Evolutionary conservation across 1,284 basidiomycete species (phyloP), one percentile per base, ranked within the genome.

Genomic region (Boletus hoseneyae): DNA sequence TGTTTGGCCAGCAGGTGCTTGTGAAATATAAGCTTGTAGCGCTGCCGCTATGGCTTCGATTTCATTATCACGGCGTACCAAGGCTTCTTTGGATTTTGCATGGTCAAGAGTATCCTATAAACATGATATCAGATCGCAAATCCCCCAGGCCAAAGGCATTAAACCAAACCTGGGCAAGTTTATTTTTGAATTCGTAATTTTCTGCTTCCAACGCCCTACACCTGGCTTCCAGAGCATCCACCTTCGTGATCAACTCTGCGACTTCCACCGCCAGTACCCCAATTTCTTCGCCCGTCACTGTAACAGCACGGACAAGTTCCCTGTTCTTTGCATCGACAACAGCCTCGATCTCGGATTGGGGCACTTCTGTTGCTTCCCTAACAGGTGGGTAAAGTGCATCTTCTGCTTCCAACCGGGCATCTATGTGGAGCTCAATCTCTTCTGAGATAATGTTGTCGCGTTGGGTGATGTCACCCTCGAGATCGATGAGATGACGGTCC

Each of bases 391-490:
- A 66, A 25, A 62, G 51, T 16, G 53, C 45, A 3, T 54, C 58
- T 45, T 67, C 56, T 39, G 67, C 68, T 44, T 74, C 68, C 15
- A 73, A 45, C 42, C 67, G 63, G 29, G 52, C 57, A 15, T 72
- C 67, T 23, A 80, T 62, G 15, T 58, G 63, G 35, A 67, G 66
- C 11, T 73, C 70, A 16, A 80, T 60, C 48, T 74, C 69, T 10
- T 70, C 67, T 3, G 61, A 49, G 4, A 74, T 27, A 12, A 72
- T 61, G 12, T 51, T 50, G 38, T 75, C 69, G 42, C 72, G 71
- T 42, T 72, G 70, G 3, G 56, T 55, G 36, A 79, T 55, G 45
- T 75, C 70, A 53, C 80, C 78, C 53, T 76, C 64, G 29, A 82
- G 57, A 4, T 72, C 67, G 11, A 51, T 25, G 19, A 78, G 55